Evolutionary conservation across 306 rosid species (phyloP), one percentile per base, ranked within the genome.

Genomic region (Castanea mollissima): DNA sequence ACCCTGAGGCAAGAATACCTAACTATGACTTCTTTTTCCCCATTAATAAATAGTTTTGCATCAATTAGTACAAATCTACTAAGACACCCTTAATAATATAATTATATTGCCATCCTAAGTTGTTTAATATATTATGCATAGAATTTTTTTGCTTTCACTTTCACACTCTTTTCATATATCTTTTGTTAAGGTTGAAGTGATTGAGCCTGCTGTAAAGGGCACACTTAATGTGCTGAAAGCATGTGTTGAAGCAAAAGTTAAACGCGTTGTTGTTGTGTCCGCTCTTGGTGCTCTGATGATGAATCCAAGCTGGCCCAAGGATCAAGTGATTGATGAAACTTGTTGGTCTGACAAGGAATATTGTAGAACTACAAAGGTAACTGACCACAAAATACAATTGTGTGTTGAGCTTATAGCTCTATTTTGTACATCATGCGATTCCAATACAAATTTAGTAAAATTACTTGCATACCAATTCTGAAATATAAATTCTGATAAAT

Each of bases 341-440:
- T 82, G 76, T 74, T 87, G 91, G 89, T 87, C 89, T 0, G 88
- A 85, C 55, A 83, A 14, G 82, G 84, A 87, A 44, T 80, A 74
- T 71, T 87, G 87, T 78, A 76, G 34, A 75, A 77, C 78, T 6
- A 75, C 80, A 25, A 60, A 82, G 88, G 90, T 87, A 54, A 32
- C 55, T 20, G 20, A 14, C 19, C 19, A 32, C 21, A 27, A 21
- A 25, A 27, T 4, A 6, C 35, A 12, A 12, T 58, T 58, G 64
- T 49, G 12, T 58, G 15, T 9, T 25, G n/a, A 5, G 69, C 38
- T 62, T 27, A 19, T 20, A 3, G 69, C 11, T 62, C 69, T 62
- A 25, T 62, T 11, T 62, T 58, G 21, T 21, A 20, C 27, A n/a
- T 21, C 1, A 1, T 1, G 5, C 12, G 54, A 49, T 49, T 49